A percentile compares a stretch with the other conserved stretches of the same genome.
Conservation (phyloP, 768 basidiomycete species). For the Pleurotus salmoneostramineus region DNA sequence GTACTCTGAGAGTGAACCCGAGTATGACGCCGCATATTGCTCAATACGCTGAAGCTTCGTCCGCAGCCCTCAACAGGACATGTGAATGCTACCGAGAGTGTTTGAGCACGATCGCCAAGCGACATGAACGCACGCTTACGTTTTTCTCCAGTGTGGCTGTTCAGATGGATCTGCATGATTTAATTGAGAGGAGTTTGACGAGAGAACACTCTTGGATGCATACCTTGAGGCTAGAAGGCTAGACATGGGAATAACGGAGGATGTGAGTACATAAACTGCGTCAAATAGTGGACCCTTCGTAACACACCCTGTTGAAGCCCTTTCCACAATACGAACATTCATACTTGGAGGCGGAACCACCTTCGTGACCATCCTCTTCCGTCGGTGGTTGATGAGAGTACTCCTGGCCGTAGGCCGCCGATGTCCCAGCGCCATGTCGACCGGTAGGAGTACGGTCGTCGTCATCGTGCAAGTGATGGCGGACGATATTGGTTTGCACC, state of each 20-base stretch:
- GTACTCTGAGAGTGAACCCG: constrained; percentile 52
- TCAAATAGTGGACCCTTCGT: background rate
- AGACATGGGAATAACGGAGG: background rate
- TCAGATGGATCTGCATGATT: constrained; percentile 64
- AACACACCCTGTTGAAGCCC: constrained; percentile 56
- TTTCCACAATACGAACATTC: constrained; percentile 79
- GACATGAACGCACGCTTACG: constrained; percentile 44
- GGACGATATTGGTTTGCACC: constrained; percentile 18
- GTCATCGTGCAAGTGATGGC: constrained; percentile 21
- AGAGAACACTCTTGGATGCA: constrained; percentile 6
- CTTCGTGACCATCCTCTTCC: constrained; percentile 12
- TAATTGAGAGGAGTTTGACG: constrained; percentile 5
- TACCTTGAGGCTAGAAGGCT: constrained; percentile 78
- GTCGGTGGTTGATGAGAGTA: background rate
- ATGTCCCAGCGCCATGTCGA: constrained; percentile 14
- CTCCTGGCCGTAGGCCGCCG: background rate
- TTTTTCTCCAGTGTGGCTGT: constrained; percentile 83
- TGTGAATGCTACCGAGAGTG: constrained; percentile 51
- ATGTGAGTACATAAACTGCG: background rate
- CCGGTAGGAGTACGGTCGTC: constrained; percentile 32
- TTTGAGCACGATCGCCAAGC: constrained; percentile 10
- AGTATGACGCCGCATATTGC: constrained; percentile 86
- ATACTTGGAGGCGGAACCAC: constrained; percentile 46
- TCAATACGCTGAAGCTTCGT: constrained; percentile 80
- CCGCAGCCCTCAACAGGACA: constrained; percentile 76